A percentile compares a stretch with the other conserved stretches of the same genome.
Conservation (phyloP, 108 stramenopile genomes). For the Cyclostephanos tholiformis region DNA sequence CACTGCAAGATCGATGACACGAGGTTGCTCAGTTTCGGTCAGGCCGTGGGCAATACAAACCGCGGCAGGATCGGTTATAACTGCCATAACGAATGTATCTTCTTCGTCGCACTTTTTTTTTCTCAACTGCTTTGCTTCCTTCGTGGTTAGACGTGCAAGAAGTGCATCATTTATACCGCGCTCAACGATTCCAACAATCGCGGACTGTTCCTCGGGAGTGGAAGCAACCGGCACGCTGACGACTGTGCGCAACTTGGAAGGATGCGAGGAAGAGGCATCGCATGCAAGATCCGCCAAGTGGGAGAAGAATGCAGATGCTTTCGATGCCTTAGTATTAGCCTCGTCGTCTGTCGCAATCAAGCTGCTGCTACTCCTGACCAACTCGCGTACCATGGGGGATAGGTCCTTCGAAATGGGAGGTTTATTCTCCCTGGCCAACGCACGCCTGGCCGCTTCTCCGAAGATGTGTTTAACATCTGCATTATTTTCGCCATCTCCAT, state of each 20-base stretch:
- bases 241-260: slow-evolving; percentile 50
- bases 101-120: slow-evolving; percentile 37
- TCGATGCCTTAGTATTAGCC: slow-evolving; percentile 15
- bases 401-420: slow-evolving; percentile 45
- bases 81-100: slow-evolving; percentile 42
- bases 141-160: slow-evolving; percentile 21
- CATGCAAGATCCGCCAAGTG: slow-evolving; percentile 54
- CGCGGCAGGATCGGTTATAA: slow-evolving; percentile 56
- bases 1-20: slow-evolving; percentile 35
- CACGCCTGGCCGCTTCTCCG: slow-evolving; percentile 53
- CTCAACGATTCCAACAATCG: slow-evolving; percentile 42
- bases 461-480: slow-evolving; percentile 34
- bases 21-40: slow-evolving; percentile 36
- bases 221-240: slow-evolving; percentile 46
- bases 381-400: slow-evolving; percentile 46
- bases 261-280: slow-evolving; percentile 54
- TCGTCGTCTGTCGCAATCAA: slow-evolving; percentile 19
- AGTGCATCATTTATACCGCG: slow-evolving; percentile 41
- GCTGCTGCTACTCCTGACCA: slow-evolving; percentile 33
- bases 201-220: slow-evolving; percentile 43
- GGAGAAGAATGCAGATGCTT: slow-evolving; percentile 51
- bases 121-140: slow-evolving; percentile 38
- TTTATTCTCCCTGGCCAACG: slow-evolving; percentile 44
- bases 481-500: slow-evolving; percentile 14
- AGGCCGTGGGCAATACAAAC: slow-evolving; percentile 60